Percentiles rank a stretch among this genome's conserved stretches.
phyloP scores from a whole-genome alignment of 1,139 yeast species.

The Protomyces inundatus region DNA sequence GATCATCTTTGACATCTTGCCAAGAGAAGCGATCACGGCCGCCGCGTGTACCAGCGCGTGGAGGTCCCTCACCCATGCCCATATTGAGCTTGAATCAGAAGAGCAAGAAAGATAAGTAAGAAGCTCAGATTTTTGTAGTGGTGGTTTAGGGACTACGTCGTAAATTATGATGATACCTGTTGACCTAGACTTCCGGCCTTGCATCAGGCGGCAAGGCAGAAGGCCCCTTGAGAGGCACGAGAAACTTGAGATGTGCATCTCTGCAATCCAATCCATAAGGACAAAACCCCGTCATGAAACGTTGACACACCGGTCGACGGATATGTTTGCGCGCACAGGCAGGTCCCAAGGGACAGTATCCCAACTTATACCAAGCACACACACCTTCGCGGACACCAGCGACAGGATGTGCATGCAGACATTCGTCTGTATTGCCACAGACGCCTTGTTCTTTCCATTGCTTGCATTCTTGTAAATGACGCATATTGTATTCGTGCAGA shows the following conservation, averaged over 20 bases:
- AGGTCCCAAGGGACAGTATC: slow-evolving; percentile 93
- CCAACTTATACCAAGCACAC: slow-evolving; percentile 75
- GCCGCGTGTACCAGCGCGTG: slow-evolving; percentile 36
- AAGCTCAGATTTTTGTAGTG: too few species aligned
- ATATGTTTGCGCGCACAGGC: slow-evolving; percentile 78
- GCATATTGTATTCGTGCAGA: slow-evolving; percentile 84
- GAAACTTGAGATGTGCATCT: slow-evolving; percentile 44
- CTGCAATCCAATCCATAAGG: slow-evolving; percentile 52
- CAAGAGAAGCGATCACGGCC: slow-evolving; percentile 36
- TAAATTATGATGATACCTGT: too few species aligned
- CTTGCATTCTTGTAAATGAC: slow-evolving; percentile 92
- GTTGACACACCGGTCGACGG: slow-evolving; percentile 70
- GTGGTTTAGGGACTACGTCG: too few species aligned
- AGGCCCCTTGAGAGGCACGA: slow-evolving; percentile 21
- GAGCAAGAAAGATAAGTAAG: background rate
- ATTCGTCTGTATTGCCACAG: slow-evolving; percentile 92
- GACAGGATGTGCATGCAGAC: slow-evolving; percentile 85
- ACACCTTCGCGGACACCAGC: slow-evolving; percentile 83
- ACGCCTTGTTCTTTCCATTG: slow-evolving; percentile 54
- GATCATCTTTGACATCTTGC: slow-evolving; percentile 36
- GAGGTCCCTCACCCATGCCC: slow-evolving; percentile 27
- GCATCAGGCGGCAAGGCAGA: background rate
- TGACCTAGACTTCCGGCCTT: background rate
- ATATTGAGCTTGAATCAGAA: background rate
- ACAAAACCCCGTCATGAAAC: slow-evolving; percentile 86